Evolutionary conservation across 2,329 filamentous ascomycete species (phyloP).

Genomic region (Verticillium dahliae): DNA sequence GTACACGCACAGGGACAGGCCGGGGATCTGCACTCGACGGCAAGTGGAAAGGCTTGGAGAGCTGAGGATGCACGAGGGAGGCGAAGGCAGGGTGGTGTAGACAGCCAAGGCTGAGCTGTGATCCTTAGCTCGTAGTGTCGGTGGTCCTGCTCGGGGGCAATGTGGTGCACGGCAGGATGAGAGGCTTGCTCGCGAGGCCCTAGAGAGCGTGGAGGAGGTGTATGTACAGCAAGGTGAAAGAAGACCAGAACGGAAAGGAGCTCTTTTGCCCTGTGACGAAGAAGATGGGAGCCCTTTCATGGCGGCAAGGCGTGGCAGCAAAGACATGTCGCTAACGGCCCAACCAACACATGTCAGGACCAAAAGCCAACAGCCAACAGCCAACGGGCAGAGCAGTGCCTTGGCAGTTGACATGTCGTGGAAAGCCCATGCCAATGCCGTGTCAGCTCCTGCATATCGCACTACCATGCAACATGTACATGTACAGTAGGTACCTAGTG

Average conservation of each 20-base stretch:
- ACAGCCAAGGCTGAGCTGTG: background rate
- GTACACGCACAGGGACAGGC: background rate
- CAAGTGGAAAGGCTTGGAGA: background rate
- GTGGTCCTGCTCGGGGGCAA: no score
- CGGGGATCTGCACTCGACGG: background rate
- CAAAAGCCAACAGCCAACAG: no score
- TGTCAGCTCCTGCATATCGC: background rate
- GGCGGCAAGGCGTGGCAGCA: no score
- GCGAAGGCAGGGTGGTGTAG: background rate
- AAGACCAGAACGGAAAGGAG: background rate
- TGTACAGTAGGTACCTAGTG: background rate
- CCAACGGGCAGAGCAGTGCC: no score
- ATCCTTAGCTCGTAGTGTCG: background rate
- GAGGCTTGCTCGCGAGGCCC: background rate
- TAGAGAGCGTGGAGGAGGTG: no score
- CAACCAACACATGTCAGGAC: no score
- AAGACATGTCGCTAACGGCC: no score
- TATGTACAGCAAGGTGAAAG: background rate
- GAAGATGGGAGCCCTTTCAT: no score
- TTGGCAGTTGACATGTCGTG: background rate
- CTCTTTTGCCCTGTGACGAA: no score
- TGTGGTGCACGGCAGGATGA: no score
- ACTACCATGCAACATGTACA: background rate
- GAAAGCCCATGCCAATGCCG: background rate
- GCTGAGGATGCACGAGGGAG: background rate